These are phyloP conservation scores for Hypsizygus marmoreus DNA, from an alignment of 768 basidiomycete genomes.

Conservation along the genomic window DNA sequence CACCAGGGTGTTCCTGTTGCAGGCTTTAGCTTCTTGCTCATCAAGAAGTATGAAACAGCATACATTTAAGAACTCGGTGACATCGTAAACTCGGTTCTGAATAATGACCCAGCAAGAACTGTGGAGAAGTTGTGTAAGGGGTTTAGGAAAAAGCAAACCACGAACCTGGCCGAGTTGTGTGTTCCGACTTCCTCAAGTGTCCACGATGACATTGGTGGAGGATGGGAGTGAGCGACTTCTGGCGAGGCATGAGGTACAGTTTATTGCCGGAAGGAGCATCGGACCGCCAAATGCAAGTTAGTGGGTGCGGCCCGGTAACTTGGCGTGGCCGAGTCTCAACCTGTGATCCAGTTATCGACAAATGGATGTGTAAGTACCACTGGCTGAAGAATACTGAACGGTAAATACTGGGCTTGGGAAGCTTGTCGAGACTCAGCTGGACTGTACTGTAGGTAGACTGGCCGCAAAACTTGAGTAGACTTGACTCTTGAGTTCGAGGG, in stretches of 20 bases:
- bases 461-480: no score
- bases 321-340: neutral
- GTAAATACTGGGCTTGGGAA: no score
- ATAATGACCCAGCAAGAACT: conserved; percentile 89
- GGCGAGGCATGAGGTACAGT: no score
- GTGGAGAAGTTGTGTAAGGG: conserved; percentile 11
- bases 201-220: conserved; percentile 41
- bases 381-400: no score
- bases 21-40: conserved; percentile 1
- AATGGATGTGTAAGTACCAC: neutral
- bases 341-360: neutral
- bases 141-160: conserved; percentile 5
- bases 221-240: conserved; percentile 19
- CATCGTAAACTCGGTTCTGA: conserved; percentile 79
- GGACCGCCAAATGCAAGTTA: neutral
- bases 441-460: no score
- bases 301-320: neutral
- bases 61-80: conserved; percentile 76
- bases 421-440: no score
- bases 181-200: conserved; percentile 59
- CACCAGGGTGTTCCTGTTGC: conserved; percentile 76
- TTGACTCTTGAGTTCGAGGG: no score
- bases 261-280: no score
- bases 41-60: conserved; percentile 12
- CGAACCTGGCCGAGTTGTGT: conserved; percentile 57